Evolutionary conservation across 2,329 filamentous ascomycete genomes (phyloP).

Genomic region (Seiridium cupressi): DNA sequence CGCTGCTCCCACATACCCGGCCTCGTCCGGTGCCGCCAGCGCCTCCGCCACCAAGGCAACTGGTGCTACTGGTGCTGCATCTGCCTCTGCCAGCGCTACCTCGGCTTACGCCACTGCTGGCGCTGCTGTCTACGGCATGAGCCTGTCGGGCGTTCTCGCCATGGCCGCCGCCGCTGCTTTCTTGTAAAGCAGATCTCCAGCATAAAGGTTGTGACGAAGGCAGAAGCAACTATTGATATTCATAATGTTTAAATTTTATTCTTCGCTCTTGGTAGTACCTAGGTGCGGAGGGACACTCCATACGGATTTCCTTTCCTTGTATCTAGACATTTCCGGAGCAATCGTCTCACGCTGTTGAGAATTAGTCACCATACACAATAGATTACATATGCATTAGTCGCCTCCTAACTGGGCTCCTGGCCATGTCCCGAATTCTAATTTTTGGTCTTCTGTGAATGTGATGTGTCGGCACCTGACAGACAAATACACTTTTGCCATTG

Average conservation of each 20-base stretch:
- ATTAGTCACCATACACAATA: conserved; percentile 3
- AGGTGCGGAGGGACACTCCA: not conserved
- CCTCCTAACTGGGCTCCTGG: not conserved
- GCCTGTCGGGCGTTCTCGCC: not conserved
- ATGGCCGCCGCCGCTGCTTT: not conserved
- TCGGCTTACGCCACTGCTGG: conserved; percentile 1
- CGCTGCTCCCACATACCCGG: not conserved
- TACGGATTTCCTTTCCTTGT: not conserved
- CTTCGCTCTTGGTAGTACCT: not conserved
- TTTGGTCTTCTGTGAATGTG: not conserved
- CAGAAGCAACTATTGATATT: not conserved
- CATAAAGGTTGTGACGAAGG: conserved; percentile 1
- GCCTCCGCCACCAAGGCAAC: not conserved
- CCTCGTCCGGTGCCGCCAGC: not conserved
- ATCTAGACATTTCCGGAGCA: not conserved
- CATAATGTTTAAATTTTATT: conserved; percentile 6
- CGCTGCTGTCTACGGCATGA: not conserved
- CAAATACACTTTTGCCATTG: too few species aligned
- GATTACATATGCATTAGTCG: conserved; percentile 1
- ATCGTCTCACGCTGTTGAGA: not conserved
- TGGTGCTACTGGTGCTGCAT: not conserved
- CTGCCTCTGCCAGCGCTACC: not conserved
- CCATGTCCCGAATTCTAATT: not conserved
- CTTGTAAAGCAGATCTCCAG: not conserved
- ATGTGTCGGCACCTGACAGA: too few species aligned